Conservation (phyloP, 2,329 filamentous ascomycete species). For the Sporothrix phasma region DNA sequence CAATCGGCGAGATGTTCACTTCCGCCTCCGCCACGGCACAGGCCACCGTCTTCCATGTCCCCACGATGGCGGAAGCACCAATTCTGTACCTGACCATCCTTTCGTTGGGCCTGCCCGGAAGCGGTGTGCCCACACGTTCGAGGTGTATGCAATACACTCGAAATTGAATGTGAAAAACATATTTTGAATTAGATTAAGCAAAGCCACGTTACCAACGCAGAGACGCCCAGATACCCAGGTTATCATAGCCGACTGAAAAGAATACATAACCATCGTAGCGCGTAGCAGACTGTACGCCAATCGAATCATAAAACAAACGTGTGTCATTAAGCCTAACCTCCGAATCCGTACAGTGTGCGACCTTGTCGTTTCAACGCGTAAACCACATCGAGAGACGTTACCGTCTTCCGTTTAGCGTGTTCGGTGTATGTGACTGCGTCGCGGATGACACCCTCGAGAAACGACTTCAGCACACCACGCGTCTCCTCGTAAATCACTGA, state of each 20-base stretch:
- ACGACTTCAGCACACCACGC: slow-evolving; percentile 66
- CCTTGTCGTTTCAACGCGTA: slow-evolving; percentile 60
- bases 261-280: slow-evolving; percentile 23
- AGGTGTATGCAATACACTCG: too few relatives aligned
- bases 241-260: slow-evolving; percentile 20
- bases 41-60: too few relatives aligned
- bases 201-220: too few relatives aligned
- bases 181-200: too few relatives aligned
- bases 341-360: slow-evolving; percentile 79
- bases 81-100: too few relatives aligned
- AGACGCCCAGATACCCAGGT: too few relatives aligned
- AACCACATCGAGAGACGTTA: slow-evolving; percentile 59
- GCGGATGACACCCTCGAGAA: slow-evolving; percentile 67
- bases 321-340: slow-evolving; percentile 51
- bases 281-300: slow-evolving; percentile 18
- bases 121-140: too few relatives aligned
- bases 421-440: slow-evolving; percentile 71
- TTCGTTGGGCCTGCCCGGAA: too few relatives aligned
- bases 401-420: slow-evolving; percentile 74
- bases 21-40: too few relatives aligned
- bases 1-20: too few relatives aligned
- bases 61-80: too few relatives aligned
- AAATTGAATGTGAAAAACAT: too few relatives aligned
- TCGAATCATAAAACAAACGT: slow-evolving; percentile 18
- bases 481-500: slow-evolving; percentile 71